Percentiles rank a stretch among this genome's conserved stretches.
These are phyloP conservation scores for Bassia scoparia DNA, from an alignment of 148 eudicot species.

Conservation along the genomic window DNA sequence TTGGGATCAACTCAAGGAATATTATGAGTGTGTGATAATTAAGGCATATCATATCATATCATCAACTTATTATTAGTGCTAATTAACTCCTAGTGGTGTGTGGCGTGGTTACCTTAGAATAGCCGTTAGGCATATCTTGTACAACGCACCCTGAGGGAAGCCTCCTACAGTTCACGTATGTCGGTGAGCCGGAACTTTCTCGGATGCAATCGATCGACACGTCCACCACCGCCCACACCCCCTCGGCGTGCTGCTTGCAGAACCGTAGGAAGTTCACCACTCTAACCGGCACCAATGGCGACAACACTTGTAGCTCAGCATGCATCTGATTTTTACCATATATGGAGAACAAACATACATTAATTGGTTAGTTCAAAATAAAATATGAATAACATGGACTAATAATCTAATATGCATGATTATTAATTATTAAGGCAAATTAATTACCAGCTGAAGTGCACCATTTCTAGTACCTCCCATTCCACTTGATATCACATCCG, in stretches of 20 bases:
- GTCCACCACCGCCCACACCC: constrained; percentile 95
- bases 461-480: constrained; percentile 95
- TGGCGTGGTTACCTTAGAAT: constrained; percentile 64
- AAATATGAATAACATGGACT: neutral
- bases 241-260: constrained; percentile 94
- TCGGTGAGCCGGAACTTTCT: constrained; percentile 50
- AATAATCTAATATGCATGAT: no score
- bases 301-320: constrained; percentile 86
- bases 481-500: constrained; percentile 76
- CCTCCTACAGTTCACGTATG: constrained; percentile 62
- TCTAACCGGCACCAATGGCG: constrained; percentile 87
- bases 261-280: constrained; percentile 84
- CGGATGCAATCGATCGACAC: constrained; percentile 76
- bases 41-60: neutral
- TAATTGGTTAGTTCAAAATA: neutral
- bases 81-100: neutral
- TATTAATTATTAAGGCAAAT: neutral
- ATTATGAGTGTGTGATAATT: constrained; percentile 11
- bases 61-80: neutral
- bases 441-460: constrained; percentile 81
- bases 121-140: constrained; percentile 98
- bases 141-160: constrained; percentile 96
- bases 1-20: constrained; percentile 44
- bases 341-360: no score
- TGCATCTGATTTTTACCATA: constrained; percentile 54